Conservation (phyloP, 257 asterid genomes). For the Solanum neorickii region DNA sequence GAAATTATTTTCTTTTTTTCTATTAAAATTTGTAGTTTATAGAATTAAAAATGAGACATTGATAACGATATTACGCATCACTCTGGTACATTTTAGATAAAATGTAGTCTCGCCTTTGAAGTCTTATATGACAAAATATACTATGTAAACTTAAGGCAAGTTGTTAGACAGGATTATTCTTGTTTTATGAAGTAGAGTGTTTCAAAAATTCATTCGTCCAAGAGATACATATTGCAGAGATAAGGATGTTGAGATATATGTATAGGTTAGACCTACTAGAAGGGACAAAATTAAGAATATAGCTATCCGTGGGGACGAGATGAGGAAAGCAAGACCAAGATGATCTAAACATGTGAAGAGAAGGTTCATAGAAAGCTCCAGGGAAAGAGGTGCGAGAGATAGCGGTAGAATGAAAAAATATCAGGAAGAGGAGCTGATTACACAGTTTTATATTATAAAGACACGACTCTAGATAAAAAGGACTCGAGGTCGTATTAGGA, state of each 20-base stretch:
- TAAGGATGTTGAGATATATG: too few species aligned
- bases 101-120: neutral
- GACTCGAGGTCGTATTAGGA: neutral
- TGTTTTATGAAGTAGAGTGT: neutral
- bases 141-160: too few species aligned
- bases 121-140: neutral
- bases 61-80: neutral
- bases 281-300: neutral
- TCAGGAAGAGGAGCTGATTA: too few species aligned
- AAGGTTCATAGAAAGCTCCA: too few species aligned
- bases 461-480: neutral
- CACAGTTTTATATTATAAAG: too few species aligned
- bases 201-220: neutral
- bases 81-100: fast-evolving
- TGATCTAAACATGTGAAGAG: too few species aligned
- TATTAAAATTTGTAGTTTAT: neutral
- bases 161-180: neutral
- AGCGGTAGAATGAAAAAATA: neutral
- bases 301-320: too few species aligned
- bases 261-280: neutral
- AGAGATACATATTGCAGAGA: neutral
- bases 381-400: neutral
- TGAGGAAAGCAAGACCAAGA: neutral
- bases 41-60: neutral
- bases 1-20: neutral